These are phyloP conservation scores for Penicillium sp. DNA, from an alignment of 2,329 filamentous ascomycete genomes.

Conservation along the genomic window DNA sequence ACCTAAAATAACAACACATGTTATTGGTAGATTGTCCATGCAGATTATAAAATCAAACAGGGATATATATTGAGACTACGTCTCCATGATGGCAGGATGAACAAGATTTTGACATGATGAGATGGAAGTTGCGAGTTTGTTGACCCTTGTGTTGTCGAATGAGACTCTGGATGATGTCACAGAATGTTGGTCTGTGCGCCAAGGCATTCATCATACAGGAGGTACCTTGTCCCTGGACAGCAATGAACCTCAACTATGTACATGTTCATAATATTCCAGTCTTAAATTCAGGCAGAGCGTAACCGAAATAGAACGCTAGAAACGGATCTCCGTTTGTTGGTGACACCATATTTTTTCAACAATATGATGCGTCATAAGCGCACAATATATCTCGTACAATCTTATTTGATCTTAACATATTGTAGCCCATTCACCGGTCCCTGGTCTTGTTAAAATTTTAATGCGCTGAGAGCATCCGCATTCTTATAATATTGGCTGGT, in stretches of 20 bases:
- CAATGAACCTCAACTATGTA: too few relatives aligned
- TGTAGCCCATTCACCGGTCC: too few relatives aligned
- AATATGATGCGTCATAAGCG: not conserved
- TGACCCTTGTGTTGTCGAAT: not conserved
- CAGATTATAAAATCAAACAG: not conserved
- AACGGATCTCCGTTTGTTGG: too few relatives aligned
- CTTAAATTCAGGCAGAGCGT: too few relatives aligned
- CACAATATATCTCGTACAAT: not conserved
- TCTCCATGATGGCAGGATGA: not conserved
- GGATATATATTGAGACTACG: constrained; percentile 3
- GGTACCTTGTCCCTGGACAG: too few relatives aligned
- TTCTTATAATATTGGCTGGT: too few relatives aligned
- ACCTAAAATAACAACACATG: not conserved
- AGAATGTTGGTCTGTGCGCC: not conserved
- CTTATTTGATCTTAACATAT: too few relatives aligned
- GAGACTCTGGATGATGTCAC: not conserved
- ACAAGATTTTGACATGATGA: not conserved
- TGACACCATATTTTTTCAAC: not conserved
- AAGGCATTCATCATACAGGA: too few relatives aligned
- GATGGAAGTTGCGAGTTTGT: not conserved
- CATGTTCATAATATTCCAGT: too few relatives aligned
- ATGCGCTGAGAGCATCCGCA: too few relatives aligned
- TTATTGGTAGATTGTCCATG: not conserved
- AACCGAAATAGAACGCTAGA: not conserved
- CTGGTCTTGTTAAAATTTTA: too few relatives aligned